A percentile compares a stretch with the other conserved stretches of the same genome.
These are phyloP conservation scores for Leccinum sublutescens DNA, from an alignment of 768 basidiomycete species.

Conservation along the genomic window DNA sequence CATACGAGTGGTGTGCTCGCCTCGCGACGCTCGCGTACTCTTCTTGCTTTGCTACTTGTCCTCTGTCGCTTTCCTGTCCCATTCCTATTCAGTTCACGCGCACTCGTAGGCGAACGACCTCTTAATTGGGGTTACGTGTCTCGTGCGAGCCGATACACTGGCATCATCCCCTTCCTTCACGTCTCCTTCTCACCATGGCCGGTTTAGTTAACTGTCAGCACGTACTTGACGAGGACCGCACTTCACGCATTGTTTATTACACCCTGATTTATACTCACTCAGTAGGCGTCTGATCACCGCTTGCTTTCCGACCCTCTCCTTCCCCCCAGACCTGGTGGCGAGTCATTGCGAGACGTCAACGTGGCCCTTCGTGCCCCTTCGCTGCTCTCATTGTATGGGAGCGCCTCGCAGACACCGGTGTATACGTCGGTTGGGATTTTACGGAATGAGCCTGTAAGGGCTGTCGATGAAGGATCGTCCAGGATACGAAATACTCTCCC, in stretches of 20 bases:
- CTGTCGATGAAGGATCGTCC: slow-evolving; percentile 21
- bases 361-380: slow-evolving; percentile 22
- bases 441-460: slow-evolving; percentile 29
- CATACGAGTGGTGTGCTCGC: slow-evolving; percentile 49
- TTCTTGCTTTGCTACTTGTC: slow-evolving; percentile 42
- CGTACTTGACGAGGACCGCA: slow-evolving; percentile 25
- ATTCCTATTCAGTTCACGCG: slow-evolving; percentile 49
- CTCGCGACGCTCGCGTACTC: slow-evolving; percentile 52
- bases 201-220: slow-evolving; percentile 28
- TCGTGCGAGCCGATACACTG: slow-evolving; percentile 77
- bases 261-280: slow-evolving; percentile 38
- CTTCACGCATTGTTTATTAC: slow-evolving; percentile 43
- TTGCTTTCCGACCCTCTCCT: slow-evolving; percentile 26
- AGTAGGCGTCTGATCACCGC: slow-evolving; percentile 49
- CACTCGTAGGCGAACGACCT: slow-evolving; percentile 74
- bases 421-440: slow-evolving; percentile 24
- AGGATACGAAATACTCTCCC: slow-evolving; percentile 9
- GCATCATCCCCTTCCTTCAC: slow-evolving; percentile 41
- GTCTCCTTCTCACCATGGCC: slow-evolving; percentile 18
- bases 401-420: slow-evolving; percentile 23
- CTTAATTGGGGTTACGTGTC: slow-evolving; percentile 80
- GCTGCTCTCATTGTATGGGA: slow-evolving; percentile 37
- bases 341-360: slow-evolving; percentile 28
- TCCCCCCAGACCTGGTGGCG: slow-evolving; percentile 17
- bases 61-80: slow-evolving; percentile 44